A percentile compares a stretch with the other conserved stretches of the same genome.
Evolutionary conservation across 352 stramenopile genomes (phyloP).

Genomic region (Phytophthora rubi): DNA sequence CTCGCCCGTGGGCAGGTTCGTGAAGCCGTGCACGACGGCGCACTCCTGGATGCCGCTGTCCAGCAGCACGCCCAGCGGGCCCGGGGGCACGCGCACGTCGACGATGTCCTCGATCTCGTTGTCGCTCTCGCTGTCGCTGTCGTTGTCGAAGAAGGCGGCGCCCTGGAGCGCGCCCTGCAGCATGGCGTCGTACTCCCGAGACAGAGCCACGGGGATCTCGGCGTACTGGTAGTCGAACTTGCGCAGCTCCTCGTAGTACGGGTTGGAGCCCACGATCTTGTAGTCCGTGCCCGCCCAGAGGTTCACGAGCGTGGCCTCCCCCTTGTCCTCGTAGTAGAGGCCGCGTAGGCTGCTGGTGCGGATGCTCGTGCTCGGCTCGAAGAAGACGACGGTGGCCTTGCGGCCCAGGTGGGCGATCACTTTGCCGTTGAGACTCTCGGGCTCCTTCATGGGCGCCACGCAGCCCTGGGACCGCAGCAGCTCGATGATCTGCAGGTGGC

Average conservation of each 20-base stretch:
- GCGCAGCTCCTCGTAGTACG: conserved; percentile 74
- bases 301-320: conserved; percentile 79
- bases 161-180: conserved; percentile 77
- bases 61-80: conserved; percentile 70
- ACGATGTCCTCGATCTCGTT: conserved; percentile 82
- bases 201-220: conserved; percentile 56
- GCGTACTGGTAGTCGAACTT: conserved; percentile 78
- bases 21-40: conserved; percentile 85
- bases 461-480: conserved; percentile 79
- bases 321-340: conserved; percentile 82
- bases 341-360: conserved; percentile 74
- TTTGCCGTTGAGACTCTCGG: conserved; percentile 80
- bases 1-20: conserved; percentile 58
- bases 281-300: conserved; percentile 86
- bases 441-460: conserved; percentile 88
- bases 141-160: conserved; percentile 83
- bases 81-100: conserved; percentile 74
- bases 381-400: conserved; percentile 82
- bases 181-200: conserved; percentile 62
- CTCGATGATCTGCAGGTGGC: conserved; percentile 86
- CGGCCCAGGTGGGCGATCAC: conserved; percentile 73
- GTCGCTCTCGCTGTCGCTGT: conserved; percentile 80
- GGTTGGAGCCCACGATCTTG: conserved; percentile 78
- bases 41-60: conserved; percentile 68
- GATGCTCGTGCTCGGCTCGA: conserved; percentile 80